These are phyloP conservation scores for Alnus rubra DNA, from an alignment of 306 rosid genomes.

Conservation along the genomic window DNA sequence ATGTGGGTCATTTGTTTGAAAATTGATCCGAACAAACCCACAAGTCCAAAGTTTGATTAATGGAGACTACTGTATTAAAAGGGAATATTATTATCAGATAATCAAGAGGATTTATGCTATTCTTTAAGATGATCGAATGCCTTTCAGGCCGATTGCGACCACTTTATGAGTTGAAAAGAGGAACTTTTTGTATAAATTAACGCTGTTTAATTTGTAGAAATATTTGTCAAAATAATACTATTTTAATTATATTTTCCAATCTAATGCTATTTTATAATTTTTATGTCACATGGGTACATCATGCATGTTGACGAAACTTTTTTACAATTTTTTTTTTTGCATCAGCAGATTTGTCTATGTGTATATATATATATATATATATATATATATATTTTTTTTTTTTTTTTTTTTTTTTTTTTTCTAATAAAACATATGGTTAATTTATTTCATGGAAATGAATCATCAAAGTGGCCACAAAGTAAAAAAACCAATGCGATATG, in stretches of 20 bases:
- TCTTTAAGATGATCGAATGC: neutral
- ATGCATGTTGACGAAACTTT: no score
- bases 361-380: no score
- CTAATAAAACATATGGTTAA: no score
- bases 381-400: no score
- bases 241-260: neutral
- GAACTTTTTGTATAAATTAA: neutral
- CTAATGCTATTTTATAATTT: neutral
- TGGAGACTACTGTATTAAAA: neutral
- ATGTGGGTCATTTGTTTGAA: neutral
- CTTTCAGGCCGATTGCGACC: neutral
- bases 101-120: neutral
- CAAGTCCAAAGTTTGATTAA: neutral
- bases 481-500: no score
- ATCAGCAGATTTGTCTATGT: no score
- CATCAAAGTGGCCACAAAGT: no score
- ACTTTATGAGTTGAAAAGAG: neutral
- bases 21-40: neutral
- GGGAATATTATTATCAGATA: neutral
- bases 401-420: no score
- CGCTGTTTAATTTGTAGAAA: neutral
- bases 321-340: no score
- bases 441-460: no score
- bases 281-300: neutral
- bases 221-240: neutral